Evolutionary conservation across 495 filamentous ascomycete genomes (phyloP).

Genomic region (Penicillium soppii): DNA sequence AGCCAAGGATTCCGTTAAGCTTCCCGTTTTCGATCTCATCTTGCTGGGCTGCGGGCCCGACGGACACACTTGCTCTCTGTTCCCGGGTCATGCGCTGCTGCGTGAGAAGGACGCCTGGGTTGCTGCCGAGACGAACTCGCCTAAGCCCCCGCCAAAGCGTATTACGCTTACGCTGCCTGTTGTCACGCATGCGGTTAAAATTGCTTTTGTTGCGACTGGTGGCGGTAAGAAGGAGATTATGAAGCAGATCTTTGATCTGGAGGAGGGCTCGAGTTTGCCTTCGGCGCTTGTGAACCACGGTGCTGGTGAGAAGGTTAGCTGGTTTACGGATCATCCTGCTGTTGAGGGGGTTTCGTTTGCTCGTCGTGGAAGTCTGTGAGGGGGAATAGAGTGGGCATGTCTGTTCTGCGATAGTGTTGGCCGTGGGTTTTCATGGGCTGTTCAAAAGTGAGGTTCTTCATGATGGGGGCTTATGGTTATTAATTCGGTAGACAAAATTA

Average conservation of each 20-base stretch:
- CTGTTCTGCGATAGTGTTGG: too few species aligned
- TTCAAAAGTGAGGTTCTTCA: not conserved
- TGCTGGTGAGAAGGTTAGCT: conserved; percentile 81
- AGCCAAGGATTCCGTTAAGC: conserved; percentile 79
- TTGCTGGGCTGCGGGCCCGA: conserved; percentile 93
- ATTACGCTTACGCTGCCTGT: conserved; percentile 93
- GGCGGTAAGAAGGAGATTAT: conserved; percentile 85
- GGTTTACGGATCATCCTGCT: conserved; percentile 87
- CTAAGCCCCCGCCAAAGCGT: conserved; percentile 87
- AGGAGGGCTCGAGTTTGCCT: conserved; percentile 72
- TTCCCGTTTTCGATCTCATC: conserved; percentile 92
- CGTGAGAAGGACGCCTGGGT: conserved; percentile 93
- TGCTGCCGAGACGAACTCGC: conserved; percentile 82
- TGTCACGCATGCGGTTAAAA: conserved; percentile 73
- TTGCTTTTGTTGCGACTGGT: conserved; percentile 91
- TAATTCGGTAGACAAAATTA: not conserved
- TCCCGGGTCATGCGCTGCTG: conserved; percentile 84
- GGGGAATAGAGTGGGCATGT: conserved; percentile 23
- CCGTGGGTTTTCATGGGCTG: too few species aligned
- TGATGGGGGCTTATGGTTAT: not conserved
- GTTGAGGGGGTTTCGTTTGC: conserved; percentile 82
- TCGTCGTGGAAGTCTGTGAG: conserved; percentile 56
- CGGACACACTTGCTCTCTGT: conserved; percentile 95
- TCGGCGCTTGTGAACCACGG: conserved; percentile 83
- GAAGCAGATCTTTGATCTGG: conserved; percentile 83